Evolutionary conservation across 306 rosid genomes (phyloP).

Genomic region (Prinsepia uniflora): DNA sequence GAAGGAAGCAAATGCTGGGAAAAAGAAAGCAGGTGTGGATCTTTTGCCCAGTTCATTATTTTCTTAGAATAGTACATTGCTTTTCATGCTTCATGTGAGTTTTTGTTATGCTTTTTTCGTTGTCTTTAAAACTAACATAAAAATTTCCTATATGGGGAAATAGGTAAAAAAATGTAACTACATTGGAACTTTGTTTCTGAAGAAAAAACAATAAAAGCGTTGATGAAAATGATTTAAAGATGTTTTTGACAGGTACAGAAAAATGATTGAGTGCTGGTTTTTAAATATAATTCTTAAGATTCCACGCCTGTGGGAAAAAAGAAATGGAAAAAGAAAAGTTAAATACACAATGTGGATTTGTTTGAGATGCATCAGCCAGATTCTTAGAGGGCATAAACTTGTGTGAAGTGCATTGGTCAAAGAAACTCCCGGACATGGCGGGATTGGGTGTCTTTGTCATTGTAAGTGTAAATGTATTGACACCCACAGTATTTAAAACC

Average conservation of each 20-base stretch:
- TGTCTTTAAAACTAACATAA: background rate
- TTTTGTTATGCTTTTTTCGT: background rate
- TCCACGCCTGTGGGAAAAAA: background rate
- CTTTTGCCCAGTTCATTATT: background rate
- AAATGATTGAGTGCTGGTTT: background rate
- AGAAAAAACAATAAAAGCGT: too few relatives aligned
- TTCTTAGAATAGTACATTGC: background rate
- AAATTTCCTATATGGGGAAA: background rate
- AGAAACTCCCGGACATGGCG: background rate
- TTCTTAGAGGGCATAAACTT: background rate
- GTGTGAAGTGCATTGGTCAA: background rate
- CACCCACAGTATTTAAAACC: too few relatives aligned
- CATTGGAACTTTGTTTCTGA: background rate
- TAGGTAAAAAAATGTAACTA: background rate
- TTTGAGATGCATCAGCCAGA: background rate
- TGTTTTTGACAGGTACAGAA: too few relatives aligned
- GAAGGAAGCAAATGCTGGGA: constrained; percentile 85
- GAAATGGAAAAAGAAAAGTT: too few relatives aligned
- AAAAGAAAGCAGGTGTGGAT: constrained; percentile 72
- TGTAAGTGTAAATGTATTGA: background rate
- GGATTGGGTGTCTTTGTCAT: background rate
- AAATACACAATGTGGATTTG: background rate
- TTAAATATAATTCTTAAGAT: background rate
- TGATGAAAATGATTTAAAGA: too few relatives aligned
- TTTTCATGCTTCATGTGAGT: background rate